phyloP scores from a whole-genome alignment of 345 rosid genomes.

The Ailanthus altissimus region DNA sequence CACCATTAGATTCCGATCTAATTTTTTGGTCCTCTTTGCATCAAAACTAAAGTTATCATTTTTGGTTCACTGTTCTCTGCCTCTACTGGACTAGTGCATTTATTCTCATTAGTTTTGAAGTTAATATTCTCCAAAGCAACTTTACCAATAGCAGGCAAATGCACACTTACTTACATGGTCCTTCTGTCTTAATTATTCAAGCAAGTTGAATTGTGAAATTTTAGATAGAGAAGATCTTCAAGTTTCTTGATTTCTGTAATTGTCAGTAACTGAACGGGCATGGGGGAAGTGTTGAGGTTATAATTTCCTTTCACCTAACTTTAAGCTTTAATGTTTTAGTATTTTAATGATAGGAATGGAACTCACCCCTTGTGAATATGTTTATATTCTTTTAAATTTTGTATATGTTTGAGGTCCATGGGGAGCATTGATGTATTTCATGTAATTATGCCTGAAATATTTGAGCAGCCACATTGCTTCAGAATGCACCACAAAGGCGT shows the following conservation, averaged over 20 bases:
- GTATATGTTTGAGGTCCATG: neutral
- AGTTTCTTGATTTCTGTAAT: neutral
- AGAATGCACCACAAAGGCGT: slow-evolving; percentile 84
- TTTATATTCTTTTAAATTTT: slow-evolving; percentile 1
- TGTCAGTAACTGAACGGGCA: neutral
- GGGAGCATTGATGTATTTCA: neutral
- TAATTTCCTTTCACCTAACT: neutral
- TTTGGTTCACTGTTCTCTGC: neutral
- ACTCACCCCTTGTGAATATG: neutral
- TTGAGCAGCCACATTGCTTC: slow-evolving; percentile 83
- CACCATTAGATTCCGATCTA: neutral
- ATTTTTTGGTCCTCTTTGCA: neutral
- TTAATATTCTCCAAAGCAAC: neutral
- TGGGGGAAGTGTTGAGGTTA: neutral
- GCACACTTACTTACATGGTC: neutral
- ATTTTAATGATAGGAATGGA: neutral
- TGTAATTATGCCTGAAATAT: slow-evolving; percentile 12
- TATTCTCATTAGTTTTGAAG: neutral
- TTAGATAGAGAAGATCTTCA: neutral
- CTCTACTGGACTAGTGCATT: neutral
- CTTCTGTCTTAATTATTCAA: neutral
- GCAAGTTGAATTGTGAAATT: neutral
- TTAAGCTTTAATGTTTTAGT: neutral
- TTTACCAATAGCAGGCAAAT: neutral
- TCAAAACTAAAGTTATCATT: neutral